phyloP scores from a whole-genome alignment of 441 rosid genomes.

The Gossypium davidsonii region DNA sequence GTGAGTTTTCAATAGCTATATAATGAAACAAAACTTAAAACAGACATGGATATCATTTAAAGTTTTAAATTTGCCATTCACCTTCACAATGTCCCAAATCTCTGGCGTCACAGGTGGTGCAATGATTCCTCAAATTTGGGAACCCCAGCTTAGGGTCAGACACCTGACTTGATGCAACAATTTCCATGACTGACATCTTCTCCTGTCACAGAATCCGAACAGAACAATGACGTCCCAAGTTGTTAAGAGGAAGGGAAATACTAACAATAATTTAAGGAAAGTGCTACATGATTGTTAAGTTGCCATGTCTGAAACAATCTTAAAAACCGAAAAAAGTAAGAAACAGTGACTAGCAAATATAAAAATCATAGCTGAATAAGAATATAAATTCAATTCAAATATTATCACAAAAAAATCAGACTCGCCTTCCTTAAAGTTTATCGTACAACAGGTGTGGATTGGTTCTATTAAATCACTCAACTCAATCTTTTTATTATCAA shows the following conservation, averaged over 20 bases:
- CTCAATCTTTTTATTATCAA: not conserved
- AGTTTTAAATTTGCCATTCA: constrained; percentile 19
- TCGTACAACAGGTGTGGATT: not conserved
- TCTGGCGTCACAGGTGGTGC: constrained; percentile 67
- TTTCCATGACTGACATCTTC: constrained; percentile 36
- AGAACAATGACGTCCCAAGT: not conserved
- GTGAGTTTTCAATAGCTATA: constrained; percentile 10
- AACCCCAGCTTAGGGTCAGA: constrained; percentile 70
- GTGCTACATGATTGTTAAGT: not conserved
- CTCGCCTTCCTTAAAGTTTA: too few relatives aligned
- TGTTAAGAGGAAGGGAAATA: not conserved
- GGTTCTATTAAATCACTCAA: not conserved
- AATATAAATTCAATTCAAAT: too few relatives aligned
- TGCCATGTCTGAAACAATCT: not conserved
- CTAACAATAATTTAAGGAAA: not conserved
- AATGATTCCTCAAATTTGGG: constrained; percentile 54
- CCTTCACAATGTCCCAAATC: constrained; percentile 69
- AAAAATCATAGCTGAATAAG: not conserved
- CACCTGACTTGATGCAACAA: constrained; percentile 48
- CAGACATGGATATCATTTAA: constrained; percentile 8
- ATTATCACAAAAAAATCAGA: too few relatives aligned
- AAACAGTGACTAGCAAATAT: not conserved
- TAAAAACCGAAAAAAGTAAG: not conserved
- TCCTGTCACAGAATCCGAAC: constrained; percentile 37
- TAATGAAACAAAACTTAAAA: not conserved